These are phyloP conservation scores for Hypoxylon rickii DNA, from an alignment of 495 filamentous ascomycete species.

Conservation along the genomic window DNA sequence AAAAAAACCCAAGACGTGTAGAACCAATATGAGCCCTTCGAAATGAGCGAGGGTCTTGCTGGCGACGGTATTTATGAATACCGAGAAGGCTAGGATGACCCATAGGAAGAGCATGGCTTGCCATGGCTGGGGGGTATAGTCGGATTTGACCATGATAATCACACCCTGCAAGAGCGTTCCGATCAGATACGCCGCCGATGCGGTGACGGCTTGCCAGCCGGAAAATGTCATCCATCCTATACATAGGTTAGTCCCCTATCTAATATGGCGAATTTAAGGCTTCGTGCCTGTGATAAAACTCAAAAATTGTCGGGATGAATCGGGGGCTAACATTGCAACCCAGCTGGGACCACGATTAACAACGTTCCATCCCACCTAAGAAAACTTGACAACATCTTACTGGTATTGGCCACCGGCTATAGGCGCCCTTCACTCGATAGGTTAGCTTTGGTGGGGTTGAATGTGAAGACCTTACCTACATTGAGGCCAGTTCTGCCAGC, in stretches of 20 bases:
- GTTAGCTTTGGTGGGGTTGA: too few species aligned
- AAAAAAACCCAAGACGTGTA: constrained; percentile 66
- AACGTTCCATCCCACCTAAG: too few species aligned
- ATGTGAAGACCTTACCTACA: too few species aligned
- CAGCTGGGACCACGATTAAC: too few species aligned
- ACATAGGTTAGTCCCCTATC: background rate
- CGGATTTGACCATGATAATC: constrained; percentile 57
- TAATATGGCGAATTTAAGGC: background rate
- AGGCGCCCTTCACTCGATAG: constrained; percentile 28
- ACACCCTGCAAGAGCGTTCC: constrained; percentile 64
- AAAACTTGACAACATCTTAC: too few species aligned
- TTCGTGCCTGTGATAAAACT: constrained; percentile 54
- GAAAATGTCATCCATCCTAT: constrained; percentile 60
- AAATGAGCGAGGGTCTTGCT: constrained; percentile 58
- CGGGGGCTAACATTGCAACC: constrained; percentile 63
- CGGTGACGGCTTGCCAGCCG: constrained; percentile 61
- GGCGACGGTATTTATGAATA: constrained; percentile 61
- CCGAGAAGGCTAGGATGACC: constrained; percentile 53
- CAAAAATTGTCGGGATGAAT: constrained; percentile 55
- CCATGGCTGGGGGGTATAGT: constrained; percentile 56
- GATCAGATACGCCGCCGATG: constrained; percentile 55
- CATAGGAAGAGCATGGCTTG: constrained; percentile 65
- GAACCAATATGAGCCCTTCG: constrained; percentile 60
- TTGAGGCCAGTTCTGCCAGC: too few species aligned
- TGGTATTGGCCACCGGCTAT: constrained; percentile 41